Conservation (phyloP, 768 basidiomycete genomes). For the Suillus subaureus region DNA sequence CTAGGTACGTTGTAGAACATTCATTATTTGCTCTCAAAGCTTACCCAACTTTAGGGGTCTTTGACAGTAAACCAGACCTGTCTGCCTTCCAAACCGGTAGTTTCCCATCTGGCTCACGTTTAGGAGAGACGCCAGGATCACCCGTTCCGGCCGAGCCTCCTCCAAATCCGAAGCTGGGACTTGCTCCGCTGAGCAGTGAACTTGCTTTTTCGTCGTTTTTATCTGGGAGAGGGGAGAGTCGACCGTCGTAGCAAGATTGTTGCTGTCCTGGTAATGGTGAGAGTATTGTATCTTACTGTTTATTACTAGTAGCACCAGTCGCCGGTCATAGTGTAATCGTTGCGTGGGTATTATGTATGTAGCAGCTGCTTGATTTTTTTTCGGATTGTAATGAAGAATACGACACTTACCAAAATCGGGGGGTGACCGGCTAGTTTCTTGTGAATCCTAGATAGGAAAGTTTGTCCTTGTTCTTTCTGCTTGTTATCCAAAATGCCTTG, state of each 20-base stretch:
- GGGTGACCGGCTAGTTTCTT: background rate
- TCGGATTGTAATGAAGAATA: background rate
- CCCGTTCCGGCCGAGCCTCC: constrained; percentile 23
- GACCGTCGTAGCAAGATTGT: constrained; percentile 10
- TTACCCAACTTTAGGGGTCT: constrained; percentile 27
- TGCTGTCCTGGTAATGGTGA: background rate
- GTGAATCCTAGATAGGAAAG: background rate
- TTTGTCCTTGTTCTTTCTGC: background rate
- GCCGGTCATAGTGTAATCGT: background rate
- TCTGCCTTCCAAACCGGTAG: constrained; percentile 35
- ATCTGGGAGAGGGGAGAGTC: constrained; percentile 18
- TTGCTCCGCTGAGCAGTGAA: constrained; percentile 42
- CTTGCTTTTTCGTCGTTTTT: constrained; percentile 29
- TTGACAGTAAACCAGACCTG: constrained; percentile 39
- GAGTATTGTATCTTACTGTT: constrained; percentile 4
- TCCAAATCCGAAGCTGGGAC: constrained; percentile 39
- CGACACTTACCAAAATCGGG: background rate
- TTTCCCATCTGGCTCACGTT: constrained; percentile 16
- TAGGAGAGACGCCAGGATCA: constrained; percentile 11
- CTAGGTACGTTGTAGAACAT: constrained; percentile 28
- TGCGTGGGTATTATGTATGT: background rate
- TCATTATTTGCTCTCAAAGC: background rate
- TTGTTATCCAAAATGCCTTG: no score
- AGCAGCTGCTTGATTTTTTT: constrained; percentile 7
- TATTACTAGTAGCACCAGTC: background rate